Percentiles rank a stretch among this genome's conserved stretches.
Conservation (phyloP, 345 rosid genomes). For the Citrus hindsii region DNA sequence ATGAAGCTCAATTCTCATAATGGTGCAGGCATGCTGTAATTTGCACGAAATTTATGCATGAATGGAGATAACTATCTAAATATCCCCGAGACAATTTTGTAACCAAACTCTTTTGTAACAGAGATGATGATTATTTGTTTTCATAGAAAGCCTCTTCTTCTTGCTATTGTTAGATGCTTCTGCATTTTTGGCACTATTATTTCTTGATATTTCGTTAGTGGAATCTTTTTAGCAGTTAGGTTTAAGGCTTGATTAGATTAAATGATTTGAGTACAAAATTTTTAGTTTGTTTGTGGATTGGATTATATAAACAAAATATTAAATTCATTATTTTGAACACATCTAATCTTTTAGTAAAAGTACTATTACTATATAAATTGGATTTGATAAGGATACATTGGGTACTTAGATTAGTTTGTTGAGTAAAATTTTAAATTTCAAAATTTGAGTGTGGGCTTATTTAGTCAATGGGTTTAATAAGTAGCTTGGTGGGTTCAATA, state of each 20-base stretch:
- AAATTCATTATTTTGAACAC: no score
- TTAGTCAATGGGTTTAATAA: no score
- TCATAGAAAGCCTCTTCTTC: conserved; percentile 67
- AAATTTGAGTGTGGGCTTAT: no score
- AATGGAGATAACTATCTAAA: conserved; percentile 83
- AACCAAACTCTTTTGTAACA: conserved; percentile 54
- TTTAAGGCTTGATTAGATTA: background rate
- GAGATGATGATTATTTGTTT: conserved; percentile 71
- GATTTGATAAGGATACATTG: no score
- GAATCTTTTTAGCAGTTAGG: background rate
- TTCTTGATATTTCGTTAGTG: background rate
- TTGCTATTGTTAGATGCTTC: background rate
- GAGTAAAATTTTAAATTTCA: no score
- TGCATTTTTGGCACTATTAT: background rate
- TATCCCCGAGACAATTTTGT: conserved; percentile 61
- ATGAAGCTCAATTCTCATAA: background rate
- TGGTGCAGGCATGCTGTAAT: conserved; percentile 84
- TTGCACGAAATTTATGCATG: conserved; percentile 78
- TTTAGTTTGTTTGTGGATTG: no score
- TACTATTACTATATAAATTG: no score
- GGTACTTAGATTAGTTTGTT: no score
- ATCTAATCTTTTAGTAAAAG: no score
- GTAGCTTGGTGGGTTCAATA: no score
- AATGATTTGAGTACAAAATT: background rate
- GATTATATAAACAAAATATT: no score